Evolutionary conservation across 2,329 filamentous ascomycete species (phyloP), one percentile per base, ranked within the genome.

Genomic region (Pseudogymnoascus verrucosus): DNA sequence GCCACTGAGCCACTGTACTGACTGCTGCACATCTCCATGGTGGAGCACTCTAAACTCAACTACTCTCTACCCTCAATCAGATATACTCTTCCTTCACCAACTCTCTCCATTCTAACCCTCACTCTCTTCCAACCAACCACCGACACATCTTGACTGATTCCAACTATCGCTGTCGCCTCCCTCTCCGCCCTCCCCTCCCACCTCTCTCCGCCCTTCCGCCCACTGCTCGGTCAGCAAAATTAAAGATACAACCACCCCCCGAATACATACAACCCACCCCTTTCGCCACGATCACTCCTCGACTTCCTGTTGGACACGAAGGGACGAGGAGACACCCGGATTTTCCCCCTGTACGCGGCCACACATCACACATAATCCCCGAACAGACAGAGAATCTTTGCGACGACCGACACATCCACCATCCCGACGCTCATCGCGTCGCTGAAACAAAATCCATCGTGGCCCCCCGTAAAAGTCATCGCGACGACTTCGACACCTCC

Each of bases 401-500:
- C 42, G 19, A 23, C 42, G 42, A 44, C 19, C 19, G 11, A 21
- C 40, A 19, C 42, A 11, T 44, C 42, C 6, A 44, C 42, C 19
- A 44, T 44, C 40, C 40, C 19, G 40, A 23, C 40, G 40, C 40
- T 6, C 40, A 44, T 44, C 42, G 42, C 60, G 60, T 61, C 31
- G 60, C 60, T 26, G 60, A 39, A 44, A 44, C 42, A 44, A 44
- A 44, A 44, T 44, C 42, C 42, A 44, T 44, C 42, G 19, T 44
- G 42, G 42, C 42, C 42, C 40, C 23, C 37, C 31, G 42, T 44
- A 44, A 44, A 62, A 51, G 40, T 51, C 61, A 62, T 62, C 61
- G 61, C 61, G 61, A 51, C 61, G 40, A 62, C 23, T 36, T 51
- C 16, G 40, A 23, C 19, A n/a, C 31, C 40, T 36, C 12, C 14